phyloP scores from a whole-genome alignment of 345 rosid genomes.

The Syzygium jambos region DNA sequence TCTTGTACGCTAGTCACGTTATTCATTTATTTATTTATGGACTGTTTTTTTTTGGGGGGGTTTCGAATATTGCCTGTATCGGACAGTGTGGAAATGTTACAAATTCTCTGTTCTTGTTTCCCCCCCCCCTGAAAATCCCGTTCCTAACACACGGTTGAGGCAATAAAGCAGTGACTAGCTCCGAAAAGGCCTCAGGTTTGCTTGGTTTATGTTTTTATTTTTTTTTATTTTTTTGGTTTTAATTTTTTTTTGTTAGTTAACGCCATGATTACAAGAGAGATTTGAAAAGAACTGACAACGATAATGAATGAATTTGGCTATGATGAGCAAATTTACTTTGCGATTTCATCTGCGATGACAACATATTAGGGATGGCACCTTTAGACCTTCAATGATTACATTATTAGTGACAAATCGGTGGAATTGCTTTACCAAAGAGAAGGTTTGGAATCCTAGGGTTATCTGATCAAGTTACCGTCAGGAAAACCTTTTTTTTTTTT shows the following conservation, averaged over 20 bases:
- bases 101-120: too few relatives aligned
- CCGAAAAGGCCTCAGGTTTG: too few relatives aligned
- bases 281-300: neutral
- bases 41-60: neutral
- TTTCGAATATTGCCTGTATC: too few relatives aligned
- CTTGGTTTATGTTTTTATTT: neutral
- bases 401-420: neutral
- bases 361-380: neutral
- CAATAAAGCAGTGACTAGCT: too few relatives aligned
- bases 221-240: rapidly evolving
- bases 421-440: neutral
- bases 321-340: neutral
- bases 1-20: neutral
- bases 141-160: too few relatives aligned
- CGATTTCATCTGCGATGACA: neutral
- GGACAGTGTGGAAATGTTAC: too few relatives aligned
- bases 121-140: too few relatives aligned
- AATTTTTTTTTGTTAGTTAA: neutral
- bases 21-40: neutral
- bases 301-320: neutral
- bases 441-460: neutral
- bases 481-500: neutral
- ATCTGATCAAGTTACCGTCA: neutral
- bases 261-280: neutral
- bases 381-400: neutral